phyloP scores from a whole-genome alignment of 169 alveolate species.

The Besnoitia besnoiti region DNA sequence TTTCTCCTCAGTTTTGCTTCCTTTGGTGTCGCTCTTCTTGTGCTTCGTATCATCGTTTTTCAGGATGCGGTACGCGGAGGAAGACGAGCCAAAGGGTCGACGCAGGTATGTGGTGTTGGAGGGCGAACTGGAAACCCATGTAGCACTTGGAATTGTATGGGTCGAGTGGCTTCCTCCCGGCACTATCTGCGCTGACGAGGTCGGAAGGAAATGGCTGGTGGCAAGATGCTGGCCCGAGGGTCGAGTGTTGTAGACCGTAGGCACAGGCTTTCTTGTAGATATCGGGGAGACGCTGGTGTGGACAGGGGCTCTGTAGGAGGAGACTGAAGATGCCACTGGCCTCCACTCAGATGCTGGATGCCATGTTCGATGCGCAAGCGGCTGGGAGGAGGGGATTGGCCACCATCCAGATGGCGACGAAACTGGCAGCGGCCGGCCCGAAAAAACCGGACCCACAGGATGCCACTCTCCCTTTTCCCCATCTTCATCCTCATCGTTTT shows the following conservation, averaged over 20 bases:
- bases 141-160: background rate
- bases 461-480: too few relatives aligned
- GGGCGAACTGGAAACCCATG: background rate
- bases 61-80: background rate
- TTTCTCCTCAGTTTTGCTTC: background rate
- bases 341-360: background rate
- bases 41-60: background rate
- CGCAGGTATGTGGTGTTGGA: background rate
- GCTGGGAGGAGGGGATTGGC: too few relatives aligned
- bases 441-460: background rate
- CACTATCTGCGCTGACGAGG: background rate
- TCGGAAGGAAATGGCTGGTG: background rate
- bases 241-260: background rate
- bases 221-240: background rate
- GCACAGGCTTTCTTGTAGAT: background rate
- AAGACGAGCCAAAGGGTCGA: background rate
- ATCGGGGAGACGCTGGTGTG: background rate
- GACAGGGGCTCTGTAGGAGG: background rate
- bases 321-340: background rate
- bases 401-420: background rate
- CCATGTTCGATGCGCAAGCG: too few relatives aligned
- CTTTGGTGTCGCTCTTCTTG: too few relatives aligned
- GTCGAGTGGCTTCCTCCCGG: background rate
- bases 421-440: background rate
- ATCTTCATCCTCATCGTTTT: background rate